phyloP scores from a whole-genome alignment of 2,329 filamentous ascomycete species.

The Calycina marina region DNA sequence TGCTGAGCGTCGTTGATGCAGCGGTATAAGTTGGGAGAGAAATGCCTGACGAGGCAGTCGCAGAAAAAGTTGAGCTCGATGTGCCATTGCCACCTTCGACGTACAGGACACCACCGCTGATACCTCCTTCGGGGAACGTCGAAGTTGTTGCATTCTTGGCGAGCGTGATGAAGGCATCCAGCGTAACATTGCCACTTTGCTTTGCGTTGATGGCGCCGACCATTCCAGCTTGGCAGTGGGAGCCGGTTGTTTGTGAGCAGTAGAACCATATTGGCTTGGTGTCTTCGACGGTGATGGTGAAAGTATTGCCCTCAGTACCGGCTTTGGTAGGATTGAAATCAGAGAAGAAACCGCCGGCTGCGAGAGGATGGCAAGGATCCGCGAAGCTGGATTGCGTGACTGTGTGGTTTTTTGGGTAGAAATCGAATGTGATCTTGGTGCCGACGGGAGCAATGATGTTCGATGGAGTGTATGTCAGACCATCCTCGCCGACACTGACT shows the following conservation, averaged over 20 bases:
- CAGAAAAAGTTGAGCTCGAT: not conserved
- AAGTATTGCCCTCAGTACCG: slow-evolving; percentile 21
- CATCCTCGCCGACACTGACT: slow-evolving; percentile 72
- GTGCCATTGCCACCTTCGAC: not conserved
- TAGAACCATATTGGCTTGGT: slow-evolving; percentile 30
- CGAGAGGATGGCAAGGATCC: slow-evolving; percentile 26
- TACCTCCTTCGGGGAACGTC: slow-evolving; percentile 23
- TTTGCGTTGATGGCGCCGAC: slow-evolving; percentile 32
- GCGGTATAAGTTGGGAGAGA: not conserved
- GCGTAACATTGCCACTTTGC: slow-evolving; percentile 23
- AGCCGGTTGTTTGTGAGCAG: slow-evolving; percentile 20
- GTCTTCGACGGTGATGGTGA: slow-evolving; percentile 26
- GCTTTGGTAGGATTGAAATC: slow-evolving; percentile 25
- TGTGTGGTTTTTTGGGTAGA: slow-evolving; percentile 23
- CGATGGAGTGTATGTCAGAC: slow-evolving; percentile 65
- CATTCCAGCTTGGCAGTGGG: slow-evolving; percentile 36
- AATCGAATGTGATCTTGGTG: slow-evolving; percentile 22
- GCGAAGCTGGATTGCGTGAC: slow-evolving; percentile 26
- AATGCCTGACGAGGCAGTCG: not conserved
- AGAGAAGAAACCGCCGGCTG: slow-evolving; percentile 25
- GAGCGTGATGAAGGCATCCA: slow-evolving; percentile 24
- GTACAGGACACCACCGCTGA: slow-evolving; percentile 23
- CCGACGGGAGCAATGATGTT: slow-evolving; percentile 22
- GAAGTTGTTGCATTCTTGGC: slow-evolving; percentile 23
- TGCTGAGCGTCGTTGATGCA: not conserved